Evolutionary conservation across 371 early-diverging fungal species (phyloP).

Genomic region (Phascolomyces articulosus): DNA sequence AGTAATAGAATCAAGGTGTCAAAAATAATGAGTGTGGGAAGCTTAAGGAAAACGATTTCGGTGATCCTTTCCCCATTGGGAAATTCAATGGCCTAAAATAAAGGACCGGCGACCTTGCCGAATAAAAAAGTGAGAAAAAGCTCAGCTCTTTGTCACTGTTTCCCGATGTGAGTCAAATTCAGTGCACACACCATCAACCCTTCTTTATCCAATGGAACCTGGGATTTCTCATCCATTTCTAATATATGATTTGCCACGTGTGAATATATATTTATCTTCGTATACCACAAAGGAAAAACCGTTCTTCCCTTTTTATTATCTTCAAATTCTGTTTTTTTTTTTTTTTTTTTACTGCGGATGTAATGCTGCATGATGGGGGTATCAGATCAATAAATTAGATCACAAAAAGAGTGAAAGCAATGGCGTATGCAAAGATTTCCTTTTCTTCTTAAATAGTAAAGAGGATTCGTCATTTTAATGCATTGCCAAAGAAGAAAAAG

Average conservation of each 20-base stretch:
- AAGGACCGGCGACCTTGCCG: neutral
- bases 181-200: too few species aligned
- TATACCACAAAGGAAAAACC: neutral
- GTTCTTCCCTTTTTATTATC: neutral
- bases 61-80: neutral
- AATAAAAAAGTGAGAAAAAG: neutral
- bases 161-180: neutral
- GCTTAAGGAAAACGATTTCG: too few species aligned
- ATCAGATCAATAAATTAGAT: too few species aligned
- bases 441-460: neutral
- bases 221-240: too few species aligned
- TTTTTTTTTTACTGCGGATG: neutral
- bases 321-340: neutral
- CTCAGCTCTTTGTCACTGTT: neutral
- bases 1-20: too few species aligned
- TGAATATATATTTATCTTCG: neutral
- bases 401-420: neutral
- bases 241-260: neutral
- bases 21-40: too few species aligned
- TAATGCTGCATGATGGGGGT: neutral
- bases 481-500: too few species aligned
- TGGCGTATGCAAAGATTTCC: neutral
- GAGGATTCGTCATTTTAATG: neutral
- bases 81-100: too few species aligned
- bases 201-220: too few species aligned